Evolutionary conservation across 305 asterid species (phyloP).

Genomic region (Fraxinus dipetala): DNA sequence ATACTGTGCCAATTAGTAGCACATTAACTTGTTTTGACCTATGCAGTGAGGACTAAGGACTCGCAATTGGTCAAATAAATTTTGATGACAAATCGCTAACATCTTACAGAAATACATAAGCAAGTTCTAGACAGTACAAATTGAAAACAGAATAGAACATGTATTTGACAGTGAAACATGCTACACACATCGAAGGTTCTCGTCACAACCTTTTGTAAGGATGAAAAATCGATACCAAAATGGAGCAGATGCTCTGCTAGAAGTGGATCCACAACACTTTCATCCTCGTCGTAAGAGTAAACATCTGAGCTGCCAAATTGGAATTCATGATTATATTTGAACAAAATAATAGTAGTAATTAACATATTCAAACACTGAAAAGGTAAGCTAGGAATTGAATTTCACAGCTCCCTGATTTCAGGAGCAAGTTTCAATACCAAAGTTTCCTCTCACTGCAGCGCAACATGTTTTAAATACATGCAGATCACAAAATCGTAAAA

Average conservation of each 20-base stretch:
- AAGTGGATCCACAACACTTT: slow-evolving; percentile 82
- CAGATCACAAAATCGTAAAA: neutral
- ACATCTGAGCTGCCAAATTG: slow-evolving; percentile 99
- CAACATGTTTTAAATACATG: neutral
- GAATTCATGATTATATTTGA: slow-evolving; percentile 46
- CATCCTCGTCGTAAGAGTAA: slow-evolving; percentile 96
- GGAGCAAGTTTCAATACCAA: too few species aligned
- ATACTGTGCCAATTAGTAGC: neutral
- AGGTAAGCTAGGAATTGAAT: neutral
- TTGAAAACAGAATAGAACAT: neutral
- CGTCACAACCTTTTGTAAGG: slow-evolving; percentile 75
- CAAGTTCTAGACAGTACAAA: neutral
- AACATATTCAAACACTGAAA: neutral
- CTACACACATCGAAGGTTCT: slow-evolving; percentile 20
- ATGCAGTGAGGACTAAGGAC: neutral
- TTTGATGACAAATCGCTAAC: neutral
- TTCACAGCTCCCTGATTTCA: too few species aligned
- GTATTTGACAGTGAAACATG: slow-evolving; percentile 11
- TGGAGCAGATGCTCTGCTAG: slow-evolving; percentile 88
- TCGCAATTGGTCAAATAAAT: neutral
- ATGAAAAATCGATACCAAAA: slow-evolving; percentile 93
- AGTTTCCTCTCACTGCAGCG: neutral
- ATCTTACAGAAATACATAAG: neutral
- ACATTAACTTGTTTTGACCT: neutral
- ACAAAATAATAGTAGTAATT: slow-evolving; percentile 12